Evolutionary conservation across 1,139 yeast species (phyloP), one percentile per base, ranked within the genome.

Genomic region (Blastobotrys illinoisensis): DNA sequence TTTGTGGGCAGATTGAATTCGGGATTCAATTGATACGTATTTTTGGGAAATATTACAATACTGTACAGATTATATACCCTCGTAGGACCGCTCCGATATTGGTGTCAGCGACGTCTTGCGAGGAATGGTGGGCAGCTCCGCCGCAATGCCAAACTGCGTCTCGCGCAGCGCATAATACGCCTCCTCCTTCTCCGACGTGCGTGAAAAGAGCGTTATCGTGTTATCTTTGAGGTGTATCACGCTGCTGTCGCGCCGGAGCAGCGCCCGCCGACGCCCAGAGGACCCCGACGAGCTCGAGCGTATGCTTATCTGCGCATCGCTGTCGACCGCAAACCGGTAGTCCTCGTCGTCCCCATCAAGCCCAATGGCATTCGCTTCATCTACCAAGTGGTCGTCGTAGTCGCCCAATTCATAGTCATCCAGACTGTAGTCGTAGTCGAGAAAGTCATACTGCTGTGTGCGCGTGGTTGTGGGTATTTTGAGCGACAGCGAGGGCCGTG

Each of bases 321-420:
- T 13, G 7, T 13, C 40, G 16, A 16, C 7, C 5, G 19, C 2
- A 44, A 54, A 49, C 11, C 43, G 48, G 53, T 58, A 57, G 48
- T 54, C 58, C 36, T 51, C 51, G 11, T 55, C 61, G 47, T 61
- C 59, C 40, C 64, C 64, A 44, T 54, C 60, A 1, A 67, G 61
- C 4, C 40, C 40, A 1, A 66, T 58, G 7, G 62, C 59, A 48
- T 67, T 67, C 26, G 61, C 69, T 48, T 67, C 71, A 43, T 66
- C 68, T 11, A 67, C 51, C 20, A 67, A 52, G 23, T 53, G 58
- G 46, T 53, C 51, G 47, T 54, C 53, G 18, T 48, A 55, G 13
- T 46, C 53, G 36, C 47, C 53, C 11, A 36, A 26, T 7, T 49
- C 23, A 20, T 49, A 44, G 14, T 20, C 23, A 6, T 49, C 51